A percentile compares a stretch with the other conserved stretches of the same genome.
phyloP scores from a whole-genome alignment of 768 basidiomycete genomes.

The Pleurotus cornucopiae region DNA sequence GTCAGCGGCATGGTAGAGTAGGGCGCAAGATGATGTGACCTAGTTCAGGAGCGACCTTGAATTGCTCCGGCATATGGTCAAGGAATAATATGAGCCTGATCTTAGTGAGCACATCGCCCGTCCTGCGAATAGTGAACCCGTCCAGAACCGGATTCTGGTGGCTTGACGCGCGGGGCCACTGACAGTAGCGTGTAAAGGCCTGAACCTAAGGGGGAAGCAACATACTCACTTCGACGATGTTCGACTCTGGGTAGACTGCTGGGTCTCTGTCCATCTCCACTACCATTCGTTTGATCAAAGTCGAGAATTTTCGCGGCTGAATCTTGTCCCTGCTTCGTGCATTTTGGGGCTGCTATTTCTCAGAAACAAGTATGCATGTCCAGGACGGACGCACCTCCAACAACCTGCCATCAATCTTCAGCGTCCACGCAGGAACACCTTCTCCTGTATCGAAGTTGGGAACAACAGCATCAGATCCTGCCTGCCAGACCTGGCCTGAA shows the following conservation, averaged over 20 bases:
- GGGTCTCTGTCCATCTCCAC: slow-evolving; percentile 88
- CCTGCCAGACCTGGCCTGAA: slow-evolving; percentile 84
- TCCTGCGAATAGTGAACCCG: slow-evolving; percentile 81
- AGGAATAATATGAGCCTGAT: slow-evolving; percentile 82
- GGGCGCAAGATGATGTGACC: slow-evolving; percentile 32
- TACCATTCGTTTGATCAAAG: slow-evolving; percentile 77
- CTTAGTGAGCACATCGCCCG: slow-evolving; percentile 75
- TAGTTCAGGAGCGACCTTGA: slow-evolving; percentile 73
- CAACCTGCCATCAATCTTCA: slow-evolving; percentile 84
- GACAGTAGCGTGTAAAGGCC: not conserved
- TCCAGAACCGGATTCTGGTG: slow-evolving; percentile 63
- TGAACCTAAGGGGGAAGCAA: not conserved
- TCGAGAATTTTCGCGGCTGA: slow-evolving; percentile 75
- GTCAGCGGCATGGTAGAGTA: no score
- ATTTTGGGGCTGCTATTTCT: slow-evolving; percentile 43
- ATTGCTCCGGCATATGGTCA: slow-evolving; percentile 85
- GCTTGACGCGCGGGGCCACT: slow-evolving; percentile 65
- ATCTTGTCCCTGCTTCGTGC: slow-evolving; percentile 60
- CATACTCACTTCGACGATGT: slow-evolving; percentile 77
- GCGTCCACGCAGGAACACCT: slow-evolving; percentile 84
- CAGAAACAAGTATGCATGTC: not conserved
- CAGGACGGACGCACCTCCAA: slow-evolving; percentile 57
- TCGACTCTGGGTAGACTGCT: slow-evolving; percentile 74
- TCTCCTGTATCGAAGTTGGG: slow-evolving; percentile 77
- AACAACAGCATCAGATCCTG: slow-evolving; percentile 38